Evolutionary conservation across 495 filamentous ascomycete species (phyloP).

Genomic region (Lentithecium fluviatile): DNA sequence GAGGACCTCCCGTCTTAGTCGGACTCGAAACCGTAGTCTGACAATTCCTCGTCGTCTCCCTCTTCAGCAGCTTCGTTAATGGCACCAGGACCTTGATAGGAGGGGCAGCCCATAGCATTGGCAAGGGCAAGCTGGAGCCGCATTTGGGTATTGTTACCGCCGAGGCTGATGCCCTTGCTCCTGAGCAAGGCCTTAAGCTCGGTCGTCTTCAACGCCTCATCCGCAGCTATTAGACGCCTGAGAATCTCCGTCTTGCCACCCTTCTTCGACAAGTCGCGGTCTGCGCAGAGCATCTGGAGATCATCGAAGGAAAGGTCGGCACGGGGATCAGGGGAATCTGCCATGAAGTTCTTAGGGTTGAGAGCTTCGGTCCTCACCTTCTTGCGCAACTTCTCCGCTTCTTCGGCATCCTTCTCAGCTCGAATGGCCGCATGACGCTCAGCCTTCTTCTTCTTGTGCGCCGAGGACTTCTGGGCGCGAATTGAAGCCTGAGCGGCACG

Average conservation of each 20-base stretch:
- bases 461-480: too few species aligned
- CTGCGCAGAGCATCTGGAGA: conserved; percentile 14
- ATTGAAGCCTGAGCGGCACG: conserved; percentile 4
- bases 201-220: not conserved
- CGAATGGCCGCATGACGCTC: not conserved
- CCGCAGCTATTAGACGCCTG: conserved; percentile 15
- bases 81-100: too few species aligned
- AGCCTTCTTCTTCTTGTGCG: not conserved
- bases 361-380: not conserved
- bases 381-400: conserved; percentile 1
- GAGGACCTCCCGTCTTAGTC: too few species aligned
- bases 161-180: conserved; percentile 18
- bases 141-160: conserved; percentile 17
- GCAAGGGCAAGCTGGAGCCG: conserved; percentile 10
- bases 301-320: conserved; percentile 8
- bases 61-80: too few species aligned
- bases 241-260: conserved; percentile 16
- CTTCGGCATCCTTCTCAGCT: not conserved
- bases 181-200: conserved; percentile 15
- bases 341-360: not conserved
- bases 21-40: too few species aligned
- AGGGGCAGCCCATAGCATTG: not conserved
- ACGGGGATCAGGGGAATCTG: conserved; percentile 20
- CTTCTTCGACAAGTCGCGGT: not conserved
- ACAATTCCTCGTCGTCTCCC: too few species aligned